Evolutionary conservation across 106 monocot species (phyloP).

Genomic region (Acanthochlamys bracteata): DNA sequence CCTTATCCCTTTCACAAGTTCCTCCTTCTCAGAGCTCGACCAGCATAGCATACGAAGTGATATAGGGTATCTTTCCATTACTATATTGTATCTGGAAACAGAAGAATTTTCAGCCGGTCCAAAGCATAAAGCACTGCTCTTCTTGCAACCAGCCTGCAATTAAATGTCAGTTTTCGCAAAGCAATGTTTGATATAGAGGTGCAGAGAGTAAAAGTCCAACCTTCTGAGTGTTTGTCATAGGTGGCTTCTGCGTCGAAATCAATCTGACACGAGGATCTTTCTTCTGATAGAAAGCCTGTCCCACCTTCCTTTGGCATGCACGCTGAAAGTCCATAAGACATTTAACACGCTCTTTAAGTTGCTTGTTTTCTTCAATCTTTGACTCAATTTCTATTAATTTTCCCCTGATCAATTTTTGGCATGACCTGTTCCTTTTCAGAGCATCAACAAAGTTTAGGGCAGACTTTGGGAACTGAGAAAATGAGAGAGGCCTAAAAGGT

Average conservation of each 20-base stretch:
- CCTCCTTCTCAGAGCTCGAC: conserved; percentile 55
- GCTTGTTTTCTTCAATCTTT: conserved; percentile 75
- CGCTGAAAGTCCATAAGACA: conserved; percentile 74
- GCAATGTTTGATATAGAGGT: no score
- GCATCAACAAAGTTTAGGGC: conserved; percentile 65
- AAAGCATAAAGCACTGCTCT: conserved; percentile 28
- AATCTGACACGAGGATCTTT: conserved; percentile 73
- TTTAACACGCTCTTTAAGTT: conserved; percentile 64
- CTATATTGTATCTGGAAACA: conserved; percentile 50
- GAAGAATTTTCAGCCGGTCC: conserved; percentile 65
- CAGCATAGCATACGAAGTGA: conserved; percentile 39
- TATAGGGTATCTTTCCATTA: conserved; percentile 42
- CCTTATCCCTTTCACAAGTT: conserved; percentile 70
- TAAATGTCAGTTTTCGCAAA: no score
- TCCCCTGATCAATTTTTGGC: conserved; percentile 71
- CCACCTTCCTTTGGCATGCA: conserved; percentile 35
- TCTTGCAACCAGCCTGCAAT: conserved; percentile 26
- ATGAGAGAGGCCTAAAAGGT: not conserved
- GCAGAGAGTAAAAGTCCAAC: conserved; percentile 14
- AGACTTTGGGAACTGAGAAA: conserved; percentile 49
- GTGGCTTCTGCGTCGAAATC: conserved; percentile 45
- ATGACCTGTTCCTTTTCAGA: conserved; percentile 78
- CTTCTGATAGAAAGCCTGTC: conserved; percentile 31
- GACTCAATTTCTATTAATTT: conserved; percentile 84
- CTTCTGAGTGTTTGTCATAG: conserved; percentile 11